phyloP scores from a whole-genome alignment of 2,329 filamentous ascomycete genomes.

The Fusarium chlamydosporum region DNA sequence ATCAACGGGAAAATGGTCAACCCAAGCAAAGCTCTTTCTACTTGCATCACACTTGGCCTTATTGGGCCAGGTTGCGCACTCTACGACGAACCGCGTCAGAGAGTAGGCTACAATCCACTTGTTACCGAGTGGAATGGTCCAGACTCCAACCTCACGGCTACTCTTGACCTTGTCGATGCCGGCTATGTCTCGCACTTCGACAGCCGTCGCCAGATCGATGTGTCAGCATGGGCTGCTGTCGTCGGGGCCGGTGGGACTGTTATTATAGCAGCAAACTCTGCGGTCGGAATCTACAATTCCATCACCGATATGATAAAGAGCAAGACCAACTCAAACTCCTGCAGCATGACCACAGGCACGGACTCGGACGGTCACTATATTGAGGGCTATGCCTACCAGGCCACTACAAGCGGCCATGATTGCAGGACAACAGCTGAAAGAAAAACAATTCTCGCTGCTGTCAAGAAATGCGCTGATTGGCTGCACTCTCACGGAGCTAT shows the following conservation, averaged over 20 bases:
- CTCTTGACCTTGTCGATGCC: neutral
- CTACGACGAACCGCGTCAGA: neutral
- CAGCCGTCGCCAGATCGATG: neutral
- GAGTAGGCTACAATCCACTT: neutral
- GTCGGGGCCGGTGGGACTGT: neutral
- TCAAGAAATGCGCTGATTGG: too few species aligned
- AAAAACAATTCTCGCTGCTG: neutral
- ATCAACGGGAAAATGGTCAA: conserved; percentile 1
- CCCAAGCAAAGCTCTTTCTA: neutral
- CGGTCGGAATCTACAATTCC: neutral
- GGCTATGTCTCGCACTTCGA: neutral
- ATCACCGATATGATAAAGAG: neutral
- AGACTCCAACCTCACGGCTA: neutral
- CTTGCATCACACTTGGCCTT: conserved; percentile 8
- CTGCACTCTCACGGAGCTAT: too few species aligned
- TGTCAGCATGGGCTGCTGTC: neutral
- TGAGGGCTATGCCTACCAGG: conserved; percentile 6
- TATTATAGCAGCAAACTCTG: neutral
- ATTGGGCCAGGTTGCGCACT: neutral
- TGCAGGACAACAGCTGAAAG: conserved; percentile 6
- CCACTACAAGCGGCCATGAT: neutral
- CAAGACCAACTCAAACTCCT: neutral
- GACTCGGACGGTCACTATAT: neutral
- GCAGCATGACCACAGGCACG: neutral
- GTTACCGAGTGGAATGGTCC: neutral